Evolutionary conservation across 306 rosid species (phyloP).

Genomic region (Fragaria ananassa): DNA sequence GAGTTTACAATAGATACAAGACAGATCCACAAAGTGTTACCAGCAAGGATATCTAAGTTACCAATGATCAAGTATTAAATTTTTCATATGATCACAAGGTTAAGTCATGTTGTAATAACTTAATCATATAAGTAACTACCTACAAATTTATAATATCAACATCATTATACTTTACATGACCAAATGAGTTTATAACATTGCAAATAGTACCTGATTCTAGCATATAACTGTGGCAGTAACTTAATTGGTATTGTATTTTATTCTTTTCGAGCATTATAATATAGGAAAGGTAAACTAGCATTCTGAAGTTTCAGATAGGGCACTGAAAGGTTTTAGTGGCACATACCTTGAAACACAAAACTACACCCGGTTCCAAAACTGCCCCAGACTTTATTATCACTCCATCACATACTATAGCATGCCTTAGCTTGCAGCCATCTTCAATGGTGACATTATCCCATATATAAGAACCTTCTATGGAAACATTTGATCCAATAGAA

Average conservation of each 20-base stretch:
- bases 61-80: background rate
- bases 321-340: constrained; percentile 4
- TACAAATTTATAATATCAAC: background rate
- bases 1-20: background rate
- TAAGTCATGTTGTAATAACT: background rate
- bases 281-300: constrained; percentile 19
- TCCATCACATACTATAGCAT: constrained; percentile 91
- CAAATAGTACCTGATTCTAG: background rate
- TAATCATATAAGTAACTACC: background rate
- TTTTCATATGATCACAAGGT: background rate
- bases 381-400: constrained; percentile 73
- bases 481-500: constrained; percentile 75
- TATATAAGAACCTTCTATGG: constrained; percentile 81
- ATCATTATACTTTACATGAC: background rate
- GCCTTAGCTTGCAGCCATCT: constrained; percentile 83
- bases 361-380: constrained; percentile 77
- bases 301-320: constrained; percentile 11
- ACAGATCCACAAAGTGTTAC: background rate
- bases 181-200: background rate
- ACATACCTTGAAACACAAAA: constrained; percentile 86
- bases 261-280: constrained; percentile 6
- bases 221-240: background rate
- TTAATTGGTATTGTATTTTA: background rate
- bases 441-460: constrained; percentile 82
- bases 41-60: background rate